These are phyloP conservation scores for Hanseniaspora taiwanica DNA, from an alignment of 805 yeast genomes.

Conservation along the genomic window DNA sequence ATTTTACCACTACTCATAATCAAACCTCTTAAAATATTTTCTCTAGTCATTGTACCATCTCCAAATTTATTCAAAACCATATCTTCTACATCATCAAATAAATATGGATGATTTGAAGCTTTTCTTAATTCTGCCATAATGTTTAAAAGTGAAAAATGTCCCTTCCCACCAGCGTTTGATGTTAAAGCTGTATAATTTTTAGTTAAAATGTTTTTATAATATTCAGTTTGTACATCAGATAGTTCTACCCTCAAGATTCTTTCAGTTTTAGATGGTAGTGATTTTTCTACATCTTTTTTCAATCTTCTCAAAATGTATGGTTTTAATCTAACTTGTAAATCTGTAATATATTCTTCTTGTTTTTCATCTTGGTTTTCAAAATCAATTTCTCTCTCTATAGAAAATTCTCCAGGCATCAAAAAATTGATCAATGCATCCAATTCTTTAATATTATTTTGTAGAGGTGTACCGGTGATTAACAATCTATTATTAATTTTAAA, in stretches of 20 bases:
- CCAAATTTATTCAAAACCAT: conserved; percentile 59
- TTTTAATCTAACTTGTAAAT: conserved; percentile 69
- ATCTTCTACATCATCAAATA: conserved; percentile 87
- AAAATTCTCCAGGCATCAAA: conserved; percentile 87
- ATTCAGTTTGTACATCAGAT: conserved; percentile 89
- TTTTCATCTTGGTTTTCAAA: conserved; percentile 78
- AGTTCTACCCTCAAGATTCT: conserved; percentile 89
- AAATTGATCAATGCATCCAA: conserved; percentile 90
- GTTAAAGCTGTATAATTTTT: conserved; percentile 85
- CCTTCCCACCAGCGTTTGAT: conserved; percentile 64
- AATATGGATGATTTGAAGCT: conserved; percentile 93
- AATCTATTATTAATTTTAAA: conserved; percentile 76
- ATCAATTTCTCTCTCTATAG: conserved; percentile 89
- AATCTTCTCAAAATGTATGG: conserved; percentile 88
- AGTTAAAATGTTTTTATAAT: conserved; percentile 86
- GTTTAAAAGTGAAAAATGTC: conserved; percentile 73
- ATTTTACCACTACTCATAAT: conserved; percentile 97
- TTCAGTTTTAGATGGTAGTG: conserved; percentile 91
- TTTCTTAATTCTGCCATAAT: conserved; percentile 93
- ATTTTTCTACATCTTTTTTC: conserved; percentile 95
- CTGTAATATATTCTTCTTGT: conserved; percentile 81
- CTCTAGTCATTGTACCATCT: conserved; percentile 46
- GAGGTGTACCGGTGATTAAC: conserved; percentile 94
- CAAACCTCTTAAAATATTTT: conserved; percentile 73
- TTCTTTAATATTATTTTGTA: conserved; percentile 91